A percentile compares a stretch with the other conserved stretches of the same genome.
Conservation (phyloP, 164 flowering plant genomes). For the Kingdonia uniflora region DNA sequence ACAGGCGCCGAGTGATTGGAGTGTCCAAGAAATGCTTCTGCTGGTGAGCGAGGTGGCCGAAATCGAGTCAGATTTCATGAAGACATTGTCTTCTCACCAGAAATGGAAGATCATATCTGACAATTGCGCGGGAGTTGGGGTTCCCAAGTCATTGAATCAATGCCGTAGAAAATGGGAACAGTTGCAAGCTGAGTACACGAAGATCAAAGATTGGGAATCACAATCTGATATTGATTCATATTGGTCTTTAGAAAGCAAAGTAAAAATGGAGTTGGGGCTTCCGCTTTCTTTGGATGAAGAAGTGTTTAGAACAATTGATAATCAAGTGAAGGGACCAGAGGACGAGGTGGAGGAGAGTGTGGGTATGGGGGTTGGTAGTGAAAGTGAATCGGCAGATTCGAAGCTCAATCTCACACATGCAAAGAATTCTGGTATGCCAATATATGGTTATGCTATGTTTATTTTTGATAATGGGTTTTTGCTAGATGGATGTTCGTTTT, state of each 20-base stretch:
- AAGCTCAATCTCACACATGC: conserved; percentile 11
- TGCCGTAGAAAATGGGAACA: conserved; percentile 57
- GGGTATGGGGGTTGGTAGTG: too few species aligned
- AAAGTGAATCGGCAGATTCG: conserved; percentile 12
- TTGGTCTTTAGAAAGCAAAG: conserved; percentile 33
- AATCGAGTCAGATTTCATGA: conserved; percentile 34
- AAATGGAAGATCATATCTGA: conserved; percentile 53
- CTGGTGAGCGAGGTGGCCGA: conserved; percentile 47
- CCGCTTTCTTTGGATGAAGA: conserved; percentile 34
- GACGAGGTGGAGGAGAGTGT: conserved; percentile 10
- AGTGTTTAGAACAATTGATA: conserved; percentile 29
- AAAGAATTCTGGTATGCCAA: conserved; percentile 9
- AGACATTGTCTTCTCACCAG: conserved; percentile 39
- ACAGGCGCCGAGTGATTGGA: conserved; percentile 44
- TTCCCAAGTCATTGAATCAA: conserved; percentile 30
- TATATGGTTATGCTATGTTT: not conserved
- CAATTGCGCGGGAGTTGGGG: conserved; percentile 37
- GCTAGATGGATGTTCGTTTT: too few species aligned
- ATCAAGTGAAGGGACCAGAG: conserved; percentile 17
- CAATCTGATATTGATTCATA: conserved; percentile 17
- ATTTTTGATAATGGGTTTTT: not conserved
- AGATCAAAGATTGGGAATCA: conserved; percentile 34
- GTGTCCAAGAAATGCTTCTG: conserved; percentile 23
- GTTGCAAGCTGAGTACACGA: conserved; percentile 31
- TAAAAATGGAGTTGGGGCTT: conserved; percentile 27